Evolutionary conservation across 2,329 filamentous ascomycete genomes (phyloP), one percentile per base, ranked within the genome.

Genomic region (Sclerotinia borealis): DNA sequence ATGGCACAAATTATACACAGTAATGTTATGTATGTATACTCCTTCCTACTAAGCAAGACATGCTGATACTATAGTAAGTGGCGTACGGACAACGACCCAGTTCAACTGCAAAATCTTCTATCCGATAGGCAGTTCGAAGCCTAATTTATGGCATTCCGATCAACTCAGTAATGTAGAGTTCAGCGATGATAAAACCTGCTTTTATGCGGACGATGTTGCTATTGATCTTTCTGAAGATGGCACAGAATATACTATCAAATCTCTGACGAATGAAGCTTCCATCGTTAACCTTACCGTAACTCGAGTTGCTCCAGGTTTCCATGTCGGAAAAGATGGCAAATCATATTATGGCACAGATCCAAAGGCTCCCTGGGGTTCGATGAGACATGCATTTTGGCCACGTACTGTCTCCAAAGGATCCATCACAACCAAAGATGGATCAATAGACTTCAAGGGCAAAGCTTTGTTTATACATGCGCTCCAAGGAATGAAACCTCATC

Each of bases 401-500:
- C 85, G 93, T 69, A 95, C 91, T 77, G 82, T 80, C 52, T 85
- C 89, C 15, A 89, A 93, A 76, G 95, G 95, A 59, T 90, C 84
- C 69, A 92, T 98, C 75, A 86, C 90, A 67, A 96, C 92, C 65
- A 84, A 90, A 71, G 86, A 91, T 39, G 91, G 92, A 54, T 85
- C 89, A 43, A 81, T 96, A 66, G 88, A 96, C 75, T 87, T 96
- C 76, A 88, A 85, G 72, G 93, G 93, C 63, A 85, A 82, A 67
- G 92, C 87, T 37, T 80, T 96, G 72, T 93, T 92, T 78, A 82
- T 89, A 69, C 89, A 95, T 76, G 93, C 92, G 47, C 80, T 98
- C 58, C 95, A 98, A 79, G 95, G 93, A 75, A 98, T 98, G 93
- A 99, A 99, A 83, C 95, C 95, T 47, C 95, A 99, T 77, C 96